These are phyloP conservation scores for Flueggea neowawraea DNA, from an alignment of 441 rosid genomes.

Conservation along the genomic window DNA sequence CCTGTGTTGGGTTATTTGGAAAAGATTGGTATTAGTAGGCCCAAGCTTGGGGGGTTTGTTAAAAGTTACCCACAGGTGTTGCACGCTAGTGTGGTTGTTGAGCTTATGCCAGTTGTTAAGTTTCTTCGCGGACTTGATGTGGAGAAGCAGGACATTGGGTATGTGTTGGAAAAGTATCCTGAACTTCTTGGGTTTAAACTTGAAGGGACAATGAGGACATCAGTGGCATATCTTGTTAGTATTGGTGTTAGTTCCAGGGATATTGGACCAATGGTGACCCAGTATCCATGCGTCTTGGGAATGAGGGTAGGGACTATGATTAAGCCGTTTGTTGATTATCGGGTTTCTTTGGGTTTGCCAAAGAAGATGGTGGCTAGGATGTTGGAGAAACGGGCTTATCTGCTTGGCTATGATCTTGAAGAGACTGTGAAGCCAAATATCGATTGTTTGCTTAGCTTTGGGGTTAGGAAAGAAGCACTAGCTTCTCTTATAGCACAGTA, in stretches of 20 bases:
- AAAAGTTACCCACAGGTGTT: slow-evolving; percentile 74
- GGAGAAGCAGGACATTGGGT: slow-evolving; percentile 74
- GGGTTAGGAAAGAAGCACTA: slow-evolving; percentile 53
- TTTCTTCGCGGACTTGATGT: slow-evolving; percentile 86
- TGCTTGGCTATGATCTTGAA: slow-evolving; percentile 70
- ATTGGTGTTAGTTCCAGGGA: slow-evolving; percentile 87
- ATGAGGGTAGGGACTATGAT: slow-evolving; percentile 92
- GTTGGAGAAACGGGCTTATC: slow-evolving; percentile 77
- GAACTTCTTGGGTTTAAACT: slow-evolving; percentile 92
- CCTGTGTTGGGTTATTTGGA: slow-evolving; percentile 82
- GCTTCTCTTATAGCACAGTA: slow-evolving; percentile 58
- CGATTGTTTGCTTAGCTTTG: slow-evolving; percentile 80
- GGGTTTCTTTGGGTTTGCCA: slow-evolving; percentile 66
- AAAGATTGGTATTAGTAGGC: slow-evolving; percentile 59
- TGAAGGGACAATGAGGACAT: slow-evolving; percentile 89
- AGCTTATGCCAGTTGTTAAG: slow-evolving; percentile 81
- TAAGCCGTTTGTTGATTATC: slow-evolving; percentile 76
- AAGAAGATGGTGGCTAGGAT: slow-evolving; percentile 75
- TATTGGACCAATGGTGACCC: slow-evolving; percentile 90
- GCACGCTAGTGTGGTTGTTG: slow-evolving; percentile 81
- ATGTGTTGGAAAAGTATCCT: slow-evolving; percentile 78
- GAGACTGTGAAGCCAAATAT: slow-evolving; percentile 84
- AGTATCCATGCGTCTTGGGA: slow-evolving; percentile 73
- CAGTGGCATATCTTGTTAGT: slow-evolving; percentile 84
- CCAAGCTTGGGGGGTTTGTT: slow-evolving; percentile 74